Evolutionary conservation across 345 rosid genomes (phyloP).

Genomic region (Eutrema japonicum): DNA sequence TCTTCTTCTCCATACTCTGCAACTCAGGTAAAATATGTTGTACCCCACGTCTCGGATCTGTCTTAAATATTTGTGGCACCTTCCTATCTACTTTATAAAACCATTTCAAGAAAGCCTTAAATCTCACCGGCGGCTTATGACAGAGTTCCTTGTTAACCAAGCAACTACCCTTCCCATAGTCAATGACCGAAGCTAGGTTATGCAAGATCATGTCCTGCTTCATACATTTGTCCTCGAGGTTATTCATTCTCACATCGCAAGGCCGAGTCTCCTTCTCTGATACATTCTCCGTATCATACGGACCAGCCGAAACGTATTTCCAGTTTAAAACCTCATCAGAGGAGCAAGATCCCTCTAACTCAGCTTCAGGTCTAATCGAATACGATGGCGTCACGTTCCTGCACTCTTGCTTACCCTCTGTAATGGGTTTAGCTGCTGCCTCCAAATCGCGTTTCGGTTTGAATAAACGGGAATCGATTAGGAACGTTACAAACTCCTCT

Average conservation of each 20-base stretch:
- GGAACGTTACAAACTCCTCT: background rate
- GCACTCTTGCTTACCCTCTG: background rate
- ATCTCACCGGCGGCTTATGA: background rate
- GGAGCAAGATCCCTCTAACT: background rate
- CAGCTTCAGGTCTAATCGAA: background rate
- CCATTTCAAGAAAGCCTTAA: background rate
- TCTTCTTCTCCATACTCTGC: background rate
- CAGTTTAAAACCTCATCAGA: constrained; percentile 2
- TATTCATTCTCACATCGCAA: background rate
- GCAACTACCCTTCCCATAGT: background rate
- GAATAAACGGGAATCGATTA: background rate
- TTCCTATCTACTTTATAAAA: background rate
- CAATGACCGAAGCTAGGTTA: background rate
- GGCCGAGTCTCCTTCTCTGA: background rate
- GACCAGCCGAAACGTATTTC: background rate
- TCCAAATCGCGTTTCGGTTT: background rate
- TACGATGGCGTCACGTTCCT: constrained; percentile 13
- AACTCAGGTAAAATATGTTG: background rate
- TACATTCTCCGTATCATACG: background rate
- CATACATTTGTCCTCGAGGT: background rate
- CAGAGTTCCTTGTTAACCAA: background rate
- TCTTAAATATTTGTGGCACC: background rate
- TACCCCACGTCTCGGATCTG: constrained; percentile 7
- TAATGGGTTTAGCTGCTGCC: background rate
- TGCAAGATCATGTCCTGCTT: background rate